Evolutionary conservation across 1,139 yeast species (phyloP).

Genomic region (Dujonia santamariae): DNA sequence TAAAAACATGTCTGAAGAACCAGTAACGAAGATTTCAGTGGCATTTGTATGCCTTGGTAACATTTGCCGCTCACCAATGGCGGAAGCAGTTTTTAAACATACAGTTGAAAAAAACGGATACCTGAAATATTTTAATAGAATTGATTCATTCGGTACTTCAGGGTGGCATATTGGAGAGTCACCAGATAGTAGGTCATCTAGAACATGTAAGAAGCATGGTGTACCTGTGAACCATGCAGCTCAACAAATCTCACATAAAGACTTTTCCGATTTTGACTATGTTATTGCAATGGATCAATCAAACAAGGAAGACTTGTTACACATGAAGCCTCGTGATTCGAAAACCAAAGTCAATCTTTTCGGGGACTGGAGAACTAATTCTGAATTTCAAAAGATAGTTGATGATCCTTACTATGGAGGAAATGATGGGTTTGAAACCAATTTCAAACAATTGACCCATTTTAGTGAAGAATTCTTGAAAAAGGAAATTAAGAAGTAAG

Average conservation of each 20-base stretch:
- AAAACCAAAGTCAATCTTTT: constrained; percentile 57
- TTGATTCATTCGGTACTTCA: constrained; percentile 89
- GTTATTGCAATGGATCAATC: constrained; percentile 81
- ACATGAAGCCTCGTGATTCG: constrained; percentile 54
- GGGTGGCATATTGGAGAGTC: constrained; percentile 79
- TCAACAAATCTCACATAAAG: constrained; percentile 59
- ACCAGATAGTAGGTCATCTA: constrained; percentile 74
- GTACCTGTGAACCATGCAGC: constrained; percentile 76
- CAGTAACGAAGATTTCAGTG: constrained; percentile 51
- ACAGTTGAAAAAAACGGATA: constrained; percentile 52
- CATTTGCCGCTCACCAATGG: constrained; percentile 97
- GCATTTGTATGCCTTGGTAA: constrained; percentile 93
- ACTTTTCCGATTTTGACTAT: constrained; percentile 74
- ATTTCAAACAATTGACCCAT: constrained; percentile 69
- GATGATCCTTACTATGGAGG: constrained; percentile 96
- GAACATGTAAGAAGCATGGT: constrained; percentile 67
- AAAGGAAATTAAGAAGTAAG: no score
- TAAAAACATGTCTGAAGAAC: no score
- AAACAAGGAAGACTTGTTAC: constrained; percentile 58
- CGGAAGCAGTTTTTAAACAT: constrained; percentile 84
- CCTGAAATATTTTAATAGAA: constrained; percentile 37
- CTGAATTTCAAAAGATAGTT: constrained; percentile 52
- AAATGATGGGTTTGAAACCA: constrained; percentile 71
- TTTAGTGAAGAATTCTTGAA: constrained; percentile 66
- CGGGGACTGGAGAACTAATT: constrained; percentile 70